Conservation (phyloP, 2,329 filamentous ascomycete genomes). For the Exophiala spinifera region DNA sequence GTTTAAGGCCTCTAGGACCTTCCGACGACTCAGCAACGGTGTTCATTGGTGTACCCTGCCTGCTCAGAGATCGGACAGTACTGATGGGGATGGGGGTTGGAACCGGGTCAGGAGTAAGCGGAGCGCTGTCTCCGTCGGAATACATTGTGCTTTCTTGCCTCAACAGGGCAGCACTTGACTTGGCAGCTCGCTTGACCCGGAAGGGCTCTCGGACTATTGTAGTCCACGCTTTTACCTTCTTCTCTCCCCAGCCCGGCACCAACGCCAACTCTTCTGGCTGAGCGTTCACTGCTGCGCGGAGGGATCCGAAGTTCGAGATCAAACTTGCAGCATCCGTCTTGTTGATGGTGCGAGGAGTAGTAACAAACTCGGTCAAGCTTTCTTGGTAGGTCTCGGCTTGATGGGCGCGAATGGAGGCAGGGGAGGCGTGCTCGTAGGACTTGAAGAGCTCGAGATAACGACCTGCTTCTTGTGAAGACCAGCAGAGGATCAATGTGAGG, state of each 20-base stretch:
- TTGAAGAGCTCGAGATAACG: slow-evolving; percentile 95
- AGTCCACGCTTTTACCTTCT: slow-evolving; percentile 87
- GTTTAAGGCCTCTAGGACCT: slow-evolving; percentile 19
- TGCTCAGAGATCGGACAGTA: slow-evolving; percentile 19
- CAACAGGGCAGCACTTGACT: slow-evolving; percentile 39
- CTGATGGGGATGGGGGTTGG: slow-evolving; percentile 33
- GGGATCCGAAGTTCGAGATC: slow-evolving; percentile 86
- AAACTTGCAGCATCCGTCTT: slow-evolving; percentile 90
- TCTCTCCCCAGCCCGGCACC: slow-evolving; percentile 91
- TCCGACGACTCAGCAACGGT: slow-evolving; percentile 12
- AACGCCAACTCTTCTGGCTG: slow-evolving; percentile 77
- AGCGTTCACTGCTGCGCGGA: slow-evolving; percentile 83
- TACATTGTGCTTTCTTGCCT: slow-evolving; percentile 19
- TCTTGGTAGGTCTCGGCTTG: slow-evolving; percentile 82
- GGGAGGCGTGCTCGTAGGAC: slow-evolving; percentile 82
- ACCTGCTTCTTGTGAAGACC: slow-evolving; percentile 89
- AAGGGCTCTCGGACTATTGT: slow-evolving; percentile 82
- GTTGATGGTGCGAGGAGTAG: slow-evolving; percentile 83
- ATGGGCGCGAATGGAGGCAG: slow-evolving; percentile 76
- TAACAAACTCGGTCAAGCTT: slow-evolving; percentile 87
- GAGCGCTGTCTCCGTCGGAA: slow-evolving; percentile 24
- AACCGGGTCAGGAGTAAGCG: slow-evolving; percentile 27
- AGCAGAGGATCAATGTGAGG: slow-evolving; percentile 86
- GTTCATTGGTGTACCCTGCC: slow-evolving; percentile 13
- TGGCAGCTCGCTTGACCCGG: slow-evolving; percentile 68